phyloP scores from a whole-genome alignment of 495 filamentous ascomycete genomes.

The Cairneyella variabilis region DNA sequence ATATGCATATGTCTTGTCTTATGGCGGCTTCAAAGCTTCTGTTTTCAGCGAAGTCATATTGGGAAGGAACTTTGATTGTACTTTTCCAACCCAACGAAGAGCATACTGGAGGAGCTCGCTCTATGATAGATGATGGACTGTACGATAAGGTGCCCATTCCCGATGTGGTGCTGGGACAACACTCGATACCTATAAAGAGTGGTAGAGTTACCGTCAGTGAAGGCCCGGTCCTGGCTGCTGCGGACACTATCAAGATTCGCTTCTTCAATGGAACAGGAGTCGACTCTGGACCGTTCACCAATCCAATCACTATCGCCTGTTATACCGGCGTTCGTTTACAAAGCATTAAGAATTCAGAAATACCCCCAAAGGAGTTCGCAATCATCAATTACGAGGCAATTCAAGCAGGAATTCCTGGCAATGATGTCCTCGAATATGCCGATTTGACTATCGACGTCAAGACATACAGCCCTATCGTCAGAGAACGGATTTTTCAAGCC shows the following conservation, averaged over 20 bases:
- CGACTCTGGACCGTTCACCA: slow-evolving; percentile 46
- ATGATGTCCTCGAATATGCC: slow-evolving; percentile 48
- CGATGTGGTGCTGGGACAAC: slow-evolving; percentile 52
- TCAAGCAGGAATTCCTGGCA: slow-evolving; percentile 46
- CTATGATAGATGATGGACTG: slow-evolving; percentile 58
- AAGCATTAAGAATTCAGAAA: slow-evolving; percentile 49
- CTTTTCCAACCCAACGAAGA: slow-evolving; percentile 50
- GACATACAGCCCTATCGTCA: too few relatives aligned
- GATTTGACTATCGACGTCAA: slow-evolving; percentile 46
- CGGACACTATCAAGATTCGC: slow-evolving; percentile 39
- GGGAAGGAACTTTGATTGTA: slow-evolving; percentile 52
- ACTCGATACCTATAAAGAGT: slow-evolving; percentile 39
- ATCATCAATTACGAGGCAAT: slow-evolving; percentile 52
- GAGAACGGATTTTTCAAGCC: too few relatives aligned
- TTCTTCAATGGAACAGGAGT: slow-evolving; percentile 49
- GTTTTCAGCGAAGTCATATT: slow-evolving; percentile 32
- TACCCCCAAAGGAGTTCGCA: slow-evolving; percentile 44
- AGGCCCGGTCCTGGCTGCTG: slow-evolving; percentile 37
- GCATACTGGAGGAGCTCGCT: slow-evolving; percentile 42
- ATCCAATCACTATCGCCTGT: slow-evolving; percentile 53
- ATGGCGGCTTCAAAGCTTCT: slow-evolving; percentile 46
- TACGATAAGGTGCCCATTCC: slow-evolving; percentile 47
- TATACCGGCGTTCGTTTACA: slow-evolving; percentile 51
- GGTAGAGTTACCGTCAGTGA: slow-evolving; percentile 35
- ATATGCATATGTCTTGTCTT: slow-evolving; percentile 52